phyloP scores from a whole-genome alignment of 768 basidiomycete genomes.

The Chlorophyllum brunneum region DNA sequence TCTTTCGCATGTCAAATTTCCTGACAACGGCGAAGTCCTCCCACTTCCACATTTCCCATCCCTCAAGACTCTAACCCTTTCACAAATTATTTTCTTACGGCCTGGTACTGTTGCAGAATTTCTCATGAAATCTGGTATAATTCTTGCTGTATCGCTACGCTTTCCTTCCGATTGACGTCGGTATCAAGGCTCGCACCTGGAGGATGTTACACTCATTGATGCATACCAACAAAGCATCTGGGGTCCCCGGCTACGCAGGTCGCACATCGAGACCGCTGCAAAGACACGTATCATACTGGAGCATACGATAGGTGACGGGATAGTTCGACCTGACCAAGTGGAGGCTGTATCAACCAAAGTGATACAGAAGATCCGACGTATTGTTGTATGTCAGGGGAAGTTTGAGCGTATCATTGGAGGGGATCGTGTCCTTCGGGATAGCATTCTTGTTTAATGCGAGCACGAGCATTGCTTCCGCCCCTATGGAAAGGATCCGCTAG shows the following conservation, averaged over 20 bases:
- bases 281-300: background rate
- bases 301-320: background rate
- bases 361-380: slow-evolving; percentile 30
- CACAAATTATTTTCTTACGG: slow-evolving; percentile 45
- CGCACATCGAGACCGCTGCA: slow-evolving; percentile 41
- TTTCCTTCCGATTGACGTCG: background rate
- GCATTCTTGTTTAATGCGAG: slow-evolving; percentile 15
- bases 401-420: slow-evolving; percentile 53
- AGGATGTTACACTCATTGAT: slow-evolving; percentile 43
- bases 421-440: slow-evolving; percentile 32
- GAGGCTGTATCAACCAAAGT: slow-evolving; percentile 14
- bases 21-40: slow-evolving; percentile 10
- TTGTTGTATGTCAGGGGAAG: slow-evolving; percentile 46
- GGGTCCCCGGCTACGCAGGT: slow-evolving; percentile 48
- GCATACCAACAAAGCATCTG: slow-evolving; percentile 55
- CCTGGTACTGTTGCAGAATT: slow-evolving; percentile 35
- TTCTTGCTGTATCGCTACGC: background rate
- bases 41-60: slow-evolving; percentile 30
- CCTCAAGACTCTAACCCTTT: slow-evolving; percentile 41
- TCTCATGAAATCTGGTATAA: slow-evolving; percentile 11
- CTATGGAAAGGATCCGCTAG: too few relatives aligned
- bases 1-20: slow-evolving; percentile 39
- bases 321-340: background rate
- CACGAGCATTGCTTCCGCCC: background rate
- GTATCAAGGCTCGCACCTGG: slow-evolving; percentile 22